These are phyloP conservation scores for Pseudocercospora musae DNA, from an alignment of 2,329 filamentous ascomycete genomes.

Conservation along the genomic window DNA sequence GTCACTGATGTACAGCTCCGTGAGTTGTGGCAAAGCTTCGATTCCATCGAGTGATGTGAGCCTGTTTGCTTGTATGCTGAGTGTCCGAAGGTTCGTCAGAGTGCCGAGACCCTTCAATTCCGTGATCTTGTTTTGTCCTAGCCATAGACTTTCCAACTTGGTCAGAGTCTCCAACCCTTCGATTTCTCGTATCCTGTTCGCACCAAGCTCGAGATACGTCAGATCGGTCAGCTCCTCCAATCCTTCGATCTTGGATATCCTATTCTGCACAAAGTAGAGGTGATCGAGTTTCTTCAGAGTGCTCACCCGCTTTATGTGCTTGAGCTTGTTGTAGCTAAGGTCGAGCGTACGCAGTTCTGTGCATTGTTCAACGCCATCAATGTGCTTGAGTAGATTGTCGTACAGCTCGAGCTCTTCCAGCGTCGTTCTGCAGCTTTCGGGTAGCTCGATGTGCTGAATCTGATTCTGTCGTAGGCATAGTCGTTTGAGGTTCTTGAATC, in stretches of 20 bases:
- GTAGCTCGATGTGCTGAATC: constrained; percentile 75
- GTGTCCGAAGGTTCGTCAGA: constrained; percentile 75
- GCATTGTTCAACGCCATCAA: constrained; percentile 77
- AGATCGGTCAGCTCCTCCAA: constrained; percentile 72
- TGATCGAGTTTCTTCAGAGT: constrained; percentile 76
- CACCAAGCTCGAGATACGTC: constrained; percentile 83
- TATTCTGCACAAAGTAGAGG: constrained; percentile 91
- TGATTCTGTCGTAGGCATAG: constrained; percentile 91
- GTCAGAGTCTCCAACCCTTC: constrained; percentile 75
- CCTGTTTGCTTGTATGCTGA: constrained; percentile 94
- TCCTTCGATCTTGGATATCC: constrained; percentile 82
- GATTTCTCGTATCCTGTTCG: constrained; percentile 86
- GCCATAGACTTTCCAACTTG: constrained; percentile 84
- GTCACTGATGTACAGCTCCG: constrained; percentile 94
- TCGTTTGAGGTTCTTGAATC: constrained; percentile 67
- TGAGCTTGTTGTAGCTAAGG: constrained; percentile 98
- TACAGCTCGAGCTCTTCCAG: constrained; percentile 89
- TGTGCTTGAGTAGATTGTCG: constrained; percentile 88
- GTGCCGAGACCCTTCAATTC: constrained; percentile 73
- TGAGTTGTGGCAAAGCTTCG: constrained; percentile 67
- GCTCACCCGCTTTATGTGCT: constrained; percentile 87
- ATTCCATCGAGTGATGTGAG: constrained; percentile 76
- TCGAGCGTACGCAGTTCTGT: constrained; percentile 75
- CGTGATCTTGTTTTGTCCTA: constrained; percentile 95
- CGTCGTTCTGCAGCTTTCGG: constrained; percentile 60